Conservation (phyloP, 352 stramenopile genomes). For the Phytophthora sojae region DNA sequence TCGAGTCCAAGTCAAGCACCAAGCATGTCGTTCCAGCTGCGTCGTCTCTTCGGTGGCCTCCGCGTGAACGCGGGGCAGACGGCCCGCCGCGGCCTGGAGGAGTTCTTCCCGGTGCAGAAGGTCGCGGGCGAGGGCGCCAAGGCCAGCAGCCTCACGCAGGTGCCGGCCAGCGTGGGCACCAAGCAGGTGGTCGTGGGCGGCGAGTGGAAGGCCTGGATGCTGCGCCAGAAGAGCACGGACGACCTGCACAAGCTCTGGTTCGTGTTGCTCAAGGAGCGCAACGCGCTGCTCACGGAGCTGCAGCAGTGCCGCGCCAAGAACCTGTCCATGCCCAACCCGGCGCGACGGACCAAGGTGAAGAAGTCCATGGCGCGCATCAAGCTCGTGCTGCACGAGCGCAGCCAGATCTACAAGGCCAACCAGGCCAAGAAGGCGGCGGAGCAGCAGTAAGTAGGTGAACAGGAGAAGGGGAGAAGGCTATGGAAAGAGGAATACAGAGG, state of each 20-base stretch:
- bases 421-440: conserved; percentile 54
- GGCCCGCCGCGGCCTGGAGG: conserved; percentile 65
- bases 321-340: conserved; percentile 78
- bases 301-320: conserved; percentile 82
- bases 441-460: conserved; percentile 24
- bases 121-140: conserved; percentile 60
- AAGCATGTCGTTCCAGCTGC: conserved; percentile 65
- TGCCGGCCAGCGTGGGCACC: conserved; percentile 68
- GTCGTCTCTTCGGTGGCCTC: conserved; percentile 72
- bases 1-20: conserved; percentile 3
- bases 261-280: conserved; percentile 98
- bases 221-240: conserved; percentile 97
- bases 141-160: conserved; percentile 54
- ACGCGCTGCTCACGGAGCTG: conserved; percentile 96
- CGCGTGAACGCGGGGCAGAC: conserved; percentile 51
- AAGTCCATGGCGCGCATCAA: conserved; percentile 91
- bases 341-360: conserved; percentile 85
- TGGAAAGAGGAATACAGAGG: conserved; percentile 18
- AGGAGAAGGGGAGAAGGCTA: conserved; percentile 2
- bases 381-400: conserved; percentile 87
- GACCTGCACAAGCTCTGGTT: conserved; percentile 99
- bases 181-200: conserved; percentile 83
- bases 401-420: conserved; percentile 80
- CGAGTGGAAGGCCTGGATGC: conserved; percentile 96
- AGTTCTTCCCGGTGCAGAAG: conserved; percentile 78